A percentile compares a stretch with the other conserved stretches of the same genome.
phyloP scores from a whole-genome alignment of 257 asterid species.

The Misopates orontium region DNA sequence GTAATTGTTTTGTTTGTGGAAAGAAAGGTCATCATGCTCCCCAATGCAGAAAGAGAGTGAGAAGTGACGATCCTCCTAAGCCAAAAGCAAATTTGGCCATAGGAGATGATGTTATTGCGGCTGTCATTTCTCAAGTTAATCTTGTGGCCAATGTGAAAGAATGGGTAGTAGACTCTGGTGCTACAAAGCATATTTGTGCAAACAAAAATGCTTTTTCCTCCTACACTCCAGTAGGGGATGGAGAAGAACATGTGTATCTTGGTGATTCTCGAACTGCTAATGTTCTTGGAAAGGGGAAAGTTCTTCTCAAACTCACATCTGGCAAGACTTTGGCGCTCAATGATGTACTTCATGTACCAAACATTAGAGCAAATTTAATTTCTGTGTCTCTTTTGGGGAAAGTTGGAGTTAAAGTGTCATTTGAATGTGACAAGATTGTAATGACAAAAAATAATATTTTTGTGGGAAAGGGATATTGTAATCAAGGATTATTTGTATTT shows the following conservation, averaged over 20 bases:
- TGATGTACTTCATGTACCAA: not conserved
- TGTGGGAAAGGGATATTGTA: not conserved
- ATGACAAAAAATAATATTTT: not conserved
- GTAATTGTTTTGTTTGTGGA: constrained; percentile 2
- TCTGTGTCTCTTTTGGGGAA: not conserved
- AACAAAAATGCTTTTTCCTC: too few species aligned
- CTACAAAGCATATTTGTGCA: too few species aligned
- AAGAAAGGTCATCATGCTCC: not conserved
- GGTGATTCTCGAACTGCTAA: not conserved
- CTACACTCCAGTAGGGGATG: too few species aligned
- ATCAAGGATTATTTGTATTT: not conserved
- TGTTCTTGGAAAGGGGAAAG: constrained; percentile 1
- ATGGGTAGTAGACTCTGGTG: not conserved
- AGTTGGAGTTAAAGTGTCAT: not conserved
- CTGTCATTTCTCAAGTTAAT: not conserved
- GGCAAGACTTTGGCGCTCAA: not conserved
- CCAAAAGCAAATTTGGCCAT: not conserved
- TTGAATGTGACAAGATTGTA: not conserved
- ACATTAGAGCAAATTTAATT: constrained; percentile 1
- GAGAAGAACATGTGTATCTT: not conserved
- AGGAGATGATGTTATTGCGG: constrained; percentile 8
- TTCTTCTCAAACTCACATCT: not conserved
- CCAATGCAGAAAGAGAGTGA: not conserved
- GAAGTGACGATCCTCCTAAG: not conserved
- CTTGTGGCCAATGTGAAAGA: not conserved